phyloP scores from a whole-genome alignment of 768 basidiomycete species.

The Phlebiopsis flavidoalba region DNA sequence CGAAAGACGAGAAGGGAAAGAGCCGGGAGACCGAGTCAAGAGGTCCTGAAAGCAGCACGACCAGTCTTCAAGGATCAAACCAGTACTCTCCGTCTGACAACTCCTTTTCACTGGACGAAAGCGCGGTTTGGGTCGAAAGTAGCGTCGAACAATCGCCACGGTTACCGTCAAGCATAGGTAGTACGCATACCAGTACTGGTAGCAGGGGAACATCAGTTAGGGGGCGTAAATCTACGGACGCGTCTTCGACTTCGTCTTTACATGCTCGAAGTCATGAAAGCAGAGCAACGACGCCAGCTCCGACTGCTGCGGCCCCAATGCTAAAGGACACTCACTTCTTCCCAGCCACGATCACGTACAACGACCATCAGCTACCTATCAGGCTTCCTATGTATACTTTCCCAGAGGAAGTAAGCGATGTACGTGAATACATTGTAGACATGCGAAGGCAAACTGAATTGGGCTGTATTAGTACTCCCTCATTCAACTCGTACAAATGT shows the following conservation, averaged over 20 bases:
- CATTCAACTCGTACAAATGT: constrained; percentile 84
- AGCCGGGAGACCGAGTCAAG: constrained; percentile 7
- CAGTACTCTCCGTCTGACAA: constrained; percentile 62
- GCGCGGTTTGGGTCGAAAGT: constrained; percentile 81
- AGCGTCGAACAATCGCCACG: constrained; percentile 31
- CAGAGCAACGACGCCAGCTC: constrained; percentile 14
- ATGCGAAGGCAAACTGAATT: constrained; percentile 7
- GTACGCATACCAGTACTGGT: constrained; percentile 18
- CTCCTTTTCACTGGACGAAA: constrained; percentile 74
- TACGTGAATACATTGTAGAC: constrained; percentile 31
- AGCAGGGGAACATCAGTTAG: constrained; percentile 29
- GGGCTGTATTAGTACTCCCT: constrained; percentile 72
- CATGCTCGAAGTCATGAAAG: constrained; percentile 17
- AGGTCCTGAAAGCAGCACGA: constrained; percentile 29
- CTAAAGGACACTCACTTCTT: constrained; percentile 93
- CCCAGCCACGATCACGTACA: constrained; percentile 80
- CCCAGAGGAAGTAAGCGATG: constrained; percentile 95
- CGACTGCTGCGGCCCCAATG: constrained; percentile 12
- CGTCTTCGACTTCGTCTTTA: constrained; percentile 68
- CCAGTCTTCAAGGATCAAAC: constrained; percentile 24
- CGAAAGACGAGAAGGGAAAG: constrained; percentile 19
- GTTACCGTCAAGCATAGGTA: background rate
- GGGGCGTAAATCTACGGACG: constrained; percentile 65
- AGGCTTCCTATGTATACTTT: constrained; percentile 88
- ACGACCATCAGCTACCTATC: constrained; percentile 81